Percentiles rank a stretch among this genome's conserved stretches.
Conservation (phyloP, 129 eudicot species). For the carrot (Daucus carota) region DH1_v3.0 NC_030382.2:55751001-55751500, state of each 20-base stretch:
- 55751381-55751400: background rate
- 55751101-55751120: too few species aligned
- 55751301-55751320: background rate
- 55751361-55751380: background rate
- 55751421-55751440: background rate
- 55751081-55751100: too few species aligned
- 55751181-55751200: too few species aligned
- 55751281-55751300: conserved; percentile 4
- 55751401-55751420: background rate
- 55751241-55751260: background rate
- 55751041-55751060: too few species aligned
- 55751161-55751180: too few species aligned
- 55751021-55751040: too few species aligned
- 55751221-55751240: background rate
- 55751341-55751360: background rate
- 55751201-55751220: background rate
- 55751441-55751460: background rate
- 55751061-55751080: too few species aligned
- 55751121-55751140: too few species aligned
- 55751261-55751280: background rate
- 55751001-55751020: too few species aligned
- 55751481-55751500: background rate
- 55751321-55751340: background rate
- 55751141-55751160: background rate
- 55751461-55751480: background rate